Evolutionary conservation across 208 protist species (phyloP).

Genomic region (Plasmodiophora brassicae): DNA sequence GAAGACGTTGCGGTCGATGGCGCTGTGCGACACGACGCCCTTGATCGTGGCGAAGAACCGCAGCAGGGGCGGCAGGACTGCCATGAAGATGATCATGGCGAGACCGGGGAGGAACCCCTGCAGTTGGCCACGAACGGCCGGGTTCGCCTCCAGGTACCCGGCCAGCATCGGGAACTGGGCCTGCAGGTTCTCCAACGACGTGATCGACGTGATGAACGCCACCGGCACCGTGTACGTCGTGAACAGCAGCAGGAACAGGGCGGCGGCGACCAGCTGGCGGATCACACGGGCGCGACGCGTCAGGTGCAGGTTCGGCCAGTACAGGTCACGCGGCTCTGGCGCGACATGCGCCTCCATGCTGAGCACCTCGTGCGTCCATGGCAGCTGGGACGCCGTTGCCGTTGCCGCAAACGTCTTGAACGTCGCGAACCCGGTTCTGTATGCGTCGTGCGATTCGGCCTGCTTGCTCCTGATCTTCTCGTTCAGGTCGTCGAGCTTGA

Average conservation of each 20-base stretch:
- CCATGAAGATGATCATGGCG: background rate
- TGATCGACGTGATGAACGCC: background rate
- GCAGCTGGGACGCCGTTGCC: background rate
- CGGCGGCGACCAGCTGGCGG: background rate
- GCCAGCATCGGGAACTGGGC: background rate
- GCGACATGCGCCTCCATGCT: background rate
- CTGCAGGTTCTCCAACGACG: background rate
- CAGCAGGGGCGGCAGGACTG: background rate
- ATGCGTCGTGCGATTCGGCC: background rate
- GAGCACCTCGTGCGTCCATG: background rate
- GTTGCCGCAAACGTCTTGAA: background rate
- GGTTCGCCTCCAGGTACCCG: background rate
- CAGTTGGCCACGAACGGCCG: background rate
- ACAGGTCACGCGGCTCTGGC: background rate
- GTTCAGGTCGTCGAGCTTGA: background rate
- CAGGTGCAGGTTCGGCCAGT: background rate
- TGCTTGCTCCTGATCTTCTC: background rate
- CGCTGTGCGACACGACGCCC: background rate
- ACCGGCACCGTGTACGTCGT: background rate
- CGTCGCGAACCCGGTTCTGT: background rate
- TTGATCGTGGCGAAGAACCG: background rate
- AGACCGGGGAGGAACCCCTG: background rate
- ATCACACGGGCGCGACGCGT: background rate
- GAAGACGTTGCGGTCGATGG: background rate
- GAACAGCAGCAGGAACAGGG: background rate